Evolutionary conservation across 208 protist genomes (phyloP).

Genomic region (Trypanosoma platydactyli): DNA sequence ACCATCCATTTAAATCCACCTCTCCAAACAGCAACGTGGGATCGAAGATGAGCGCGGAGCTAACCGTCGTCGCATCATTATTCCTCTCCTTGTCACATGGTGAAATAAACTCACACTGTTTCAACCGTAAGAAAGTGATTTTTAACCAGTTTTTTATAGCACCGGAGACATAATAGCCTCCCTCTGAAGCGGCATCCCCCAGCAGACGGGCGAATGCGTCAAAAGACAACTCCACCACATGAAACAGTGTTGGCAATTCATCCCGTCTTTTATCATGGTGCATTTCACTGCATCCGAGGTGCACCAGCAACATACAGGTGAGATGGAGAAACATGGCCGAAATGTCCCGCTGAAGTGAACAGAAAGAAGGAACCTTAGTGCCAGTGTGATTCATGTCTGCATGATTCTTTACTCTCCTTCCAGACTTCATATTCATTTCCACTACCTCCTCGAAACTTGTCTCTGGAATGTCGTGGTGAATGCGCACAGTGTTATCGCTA

Average conservation of each 20-base stretch:
- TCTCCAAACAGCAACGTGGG: constrained; percentile 14
- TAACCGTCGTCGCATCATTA: not conserved
- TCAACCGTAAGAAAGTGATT: constrained; percentile 16
- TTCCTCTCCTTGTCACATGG: not conserved
- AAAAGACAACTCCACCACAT: constrained; percentile 22
- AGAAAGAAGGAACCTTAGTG: constrained; percentile 1
- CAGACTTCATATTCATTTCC: constrained; percentile 1
- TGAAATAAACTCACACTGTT: constrained; percentile 1
- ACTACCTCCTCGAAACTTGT: constrained; percentile 11
- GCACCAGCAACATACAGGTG: constrained; percentile 27
- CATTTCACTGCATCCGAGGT: constrained; percentile 20
- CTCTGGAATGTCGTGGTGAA: constrained; percentile 9
- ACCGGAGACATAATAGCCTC: constrained; percentile 4
- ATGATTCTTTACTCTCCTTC: constrained; percentile 2
- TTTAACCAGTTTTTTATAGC: constrained; percentile 23
- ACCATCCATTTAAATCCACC: not conserved
- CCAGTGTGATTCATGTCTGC: not conserved
- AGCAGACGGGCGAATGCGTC: constrained; percentile 13
- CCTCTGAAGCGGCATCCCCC: constrained; percentile 7
- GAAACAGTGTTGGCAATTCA: constrained; percentile 17
- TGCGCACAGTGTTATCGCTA: constrained; percentile 17
- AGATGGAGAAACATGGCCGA: constrained; percentile 23
- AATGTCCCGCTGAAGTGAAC: constrained; percentile 20
- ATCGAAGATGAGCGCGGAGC: constrained; percentile 13
- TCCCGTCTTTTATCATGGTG: not conserved